phyloP scores from a whole-genome alignment of 805 yeast genomes.

The Danielozyma ontarioensis region DNA sequence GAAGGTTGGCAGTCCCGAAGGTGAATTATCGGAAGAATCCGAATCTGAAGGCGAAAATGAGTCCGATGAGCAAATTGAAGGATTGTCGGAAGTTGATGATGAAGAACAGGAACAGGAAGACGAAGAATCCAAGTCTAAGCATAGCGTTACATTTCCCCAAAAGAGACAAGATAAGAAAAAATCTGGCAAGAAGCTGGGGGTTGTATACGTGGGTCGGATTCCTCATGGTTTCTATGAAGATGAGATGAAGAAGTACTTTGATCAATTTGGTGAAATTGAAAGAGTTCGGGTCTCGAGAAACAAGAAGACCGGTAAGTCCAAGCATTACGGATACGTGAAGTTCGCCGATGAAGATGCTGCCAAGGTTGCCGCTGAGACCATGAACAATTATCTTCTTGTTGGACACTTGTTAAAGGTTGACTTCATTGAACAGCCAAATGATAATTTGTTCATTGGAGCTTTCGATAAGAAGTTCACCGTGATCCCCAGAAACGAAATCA shows the following conservation, averaged over 20 bases:
- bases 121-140: conserved; percentile 8
- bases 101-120: conserved; percentile 24
- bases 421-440: conserved; percentile 51
- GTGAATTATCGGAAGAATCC: not conserved
- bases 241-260: conserved; percentile 73
- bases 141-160: not conserved
- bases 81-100: conserved; percentile 9
- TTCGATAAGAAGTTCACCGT: conserved; percentile 47
- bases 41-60: not conserved
- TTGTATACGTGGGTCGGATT: conserved; percentile 83
- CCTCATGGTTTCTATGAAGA: conserved; percentile 90
- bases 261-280: conserved; percentile 83
- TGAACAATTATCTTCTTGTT: conserved; percentile 88
- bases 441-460: conserved; percentile 55
- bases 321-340: conserved; percentile 89
- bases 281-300: conserved; percentile 81
- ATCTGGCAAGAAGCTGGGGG: conserved; percentile 42
- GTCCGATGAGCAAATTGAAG: not conserved
- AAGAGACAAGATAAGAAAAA: conserved; percentile 11
- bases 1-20: not conserved
- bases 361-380: conserved; percentile 84
- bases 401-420: conserved; percentile 75
- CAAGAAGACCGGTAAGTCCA: conserved; percentile 84
- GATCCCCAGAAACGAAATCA: conserved; percentile 55
- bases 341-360: conserved; percentile 74